These are phyloP conservation scores for Myxozyma neotropica DNA, from an alignment of 805 yeast species.

Conservation along the genomic window DNA sequence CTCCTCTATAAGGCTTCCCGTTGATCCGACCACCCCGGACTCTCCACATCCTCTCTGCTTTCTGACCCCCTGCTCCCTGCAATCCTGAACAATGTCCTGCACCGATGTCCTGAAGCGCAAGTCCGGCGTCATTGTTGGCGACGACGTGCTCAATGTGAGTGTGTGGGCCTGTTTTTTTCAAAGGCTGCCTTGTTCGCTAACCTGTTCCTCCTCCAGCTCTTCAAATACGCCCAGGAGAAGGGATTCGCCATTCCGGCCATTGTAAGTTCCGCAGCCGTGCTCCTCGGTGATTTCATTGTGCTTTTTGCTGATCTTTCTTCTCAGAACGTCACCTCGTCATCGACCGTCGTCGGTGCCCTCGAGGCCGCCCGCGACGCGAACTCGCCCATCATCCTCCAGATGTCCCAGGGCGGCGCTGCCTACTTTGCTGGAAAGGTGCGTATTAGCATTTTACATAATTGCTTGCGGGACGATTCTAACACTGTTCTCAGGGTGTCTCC, in stretches of 20 bases:
- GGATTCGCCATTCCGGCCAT: slow-evolving; percentile 98
- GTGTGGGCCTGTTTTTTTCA: neutral
- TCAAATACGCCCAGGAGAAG: slow-evolving; percentile 89
- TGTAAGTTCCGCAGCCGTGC: slow-evolving; percentile 27
- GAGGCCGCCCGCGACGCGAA: slow-evolving; percentile 95
- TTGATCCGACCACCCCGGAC: too few species aligned
- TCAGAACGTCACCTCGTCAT: slow-evolving; percentile 89
- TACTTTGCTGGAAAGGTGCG: slow-evolving; percentile 91
- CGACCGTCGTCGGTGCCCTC: slow-evolving; percentile 94
- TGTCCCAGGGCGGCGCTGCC: slow-evolving; percentile 99
- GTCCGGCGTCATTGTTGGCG: slow-evolving; percentile 98
- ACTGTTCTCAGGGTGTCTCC: slow-evolving; percentile 65
- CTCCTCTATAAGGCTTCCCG: too few species aligned
- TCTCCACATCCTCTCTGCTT: too few species aligned
- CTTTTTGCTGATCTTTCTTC: neutral
- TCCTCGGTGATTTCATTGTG: neutral
- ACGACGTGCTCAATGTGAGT: slow-evolving; percentile 68
- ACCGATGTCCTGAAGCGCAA: slow-evolving; percentile 82
- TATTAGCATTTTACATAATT: neutral
- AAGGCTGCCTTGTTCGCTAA: neutral
- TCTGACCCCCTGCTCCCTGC: neutral
- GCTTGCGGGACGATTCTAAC: neutral
- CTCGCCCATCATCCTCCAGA: slow-evolving; percentile 94
- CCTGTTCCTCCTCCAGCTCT: slow-evolving; percentile 43
- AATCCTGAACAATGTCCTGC: slow-evolving; percentile 40